A percentile compares a stretch with the other conserved stretches of the same genome.
phyloP scores from a whole-genome alignment of 2,329 filamentous ascomycete genomes.

The Lithohypha guttulata region DNA sequence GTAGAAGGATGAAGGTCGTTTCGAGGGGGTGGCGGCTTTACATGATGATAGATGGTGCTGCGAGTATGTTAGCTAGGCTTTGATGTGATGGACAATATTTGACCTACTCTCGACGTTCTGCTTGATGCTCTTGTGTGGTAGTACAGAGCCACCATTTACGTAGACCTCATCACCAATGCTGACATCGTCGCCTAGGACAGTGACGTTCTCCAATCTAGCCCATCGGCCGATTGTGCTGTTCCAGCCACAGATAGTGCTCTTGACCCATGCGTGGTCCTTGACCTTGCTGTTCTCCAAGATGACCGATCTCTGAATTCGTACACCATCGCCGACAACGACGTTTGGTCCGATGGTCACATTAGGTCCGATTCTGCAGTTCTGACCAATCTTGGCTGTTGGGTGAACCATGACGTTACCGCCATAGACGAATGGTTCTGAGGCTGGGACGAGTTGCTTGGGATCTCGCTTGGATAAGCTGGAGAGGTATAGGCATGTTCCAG shows the following conservation, averaged over 20 bases:
- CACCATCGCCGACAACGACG: slow-evolving; percentile 86
- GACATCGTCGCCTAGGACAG: slow-evolving; percentile 94
- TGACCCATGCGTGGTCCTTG: slow-evolving; percentile 98
- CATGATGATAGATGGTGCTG: slow-evolving; percentile 41
- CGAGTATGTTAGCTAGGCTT: slow-evolving; percentile 2
- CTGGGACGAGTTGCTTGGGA: slow-evolving; percentile 68
- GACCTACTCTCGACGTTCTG: slow-evolving; percentile 73
- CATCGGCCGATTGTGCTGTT: slow-evolving; percentile 92
- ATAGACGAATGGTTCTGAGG: slow-evolving; percentile 68
- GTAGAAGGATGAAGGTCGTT: background rate
- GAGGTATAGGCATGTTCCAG: slow-evolving; percentile 91
- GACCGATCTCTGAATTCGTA: slow-evolving; percentile 86
- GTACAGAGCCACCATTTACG: slow-evolving; percentile 88
- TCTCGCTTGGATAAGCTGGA: slow-evolving; percentile 83
- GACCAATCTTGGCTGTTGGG: slow-evolving; percentile 87
- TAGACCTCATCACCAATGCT: slow-evolving; percentile 97
- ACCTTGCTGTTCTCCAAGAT: slow-evolving; percentile 81
- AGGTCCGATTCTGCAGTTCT: slow-evolving; percentile 95
- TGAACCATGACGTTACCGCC: slow-evolving; percentile 95
- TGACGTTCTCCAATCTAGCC: slow-evolving; percentile 94
- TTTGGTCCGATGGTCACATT: slow-evolving; percentile 94
- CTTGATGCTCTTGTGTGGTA: slow-evolving; percentile 99
- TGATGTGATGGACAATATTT: background rate
- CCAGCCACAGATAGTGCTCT: slow-evolving; percentile 85
- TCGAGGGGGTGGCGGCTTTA: slow-evolving; percentile 26